Evolutionary conservation across 2,329 filamentous ascomycete species (phyloP).

Genomic region (Aureobasidium subglaciale): DNA sequence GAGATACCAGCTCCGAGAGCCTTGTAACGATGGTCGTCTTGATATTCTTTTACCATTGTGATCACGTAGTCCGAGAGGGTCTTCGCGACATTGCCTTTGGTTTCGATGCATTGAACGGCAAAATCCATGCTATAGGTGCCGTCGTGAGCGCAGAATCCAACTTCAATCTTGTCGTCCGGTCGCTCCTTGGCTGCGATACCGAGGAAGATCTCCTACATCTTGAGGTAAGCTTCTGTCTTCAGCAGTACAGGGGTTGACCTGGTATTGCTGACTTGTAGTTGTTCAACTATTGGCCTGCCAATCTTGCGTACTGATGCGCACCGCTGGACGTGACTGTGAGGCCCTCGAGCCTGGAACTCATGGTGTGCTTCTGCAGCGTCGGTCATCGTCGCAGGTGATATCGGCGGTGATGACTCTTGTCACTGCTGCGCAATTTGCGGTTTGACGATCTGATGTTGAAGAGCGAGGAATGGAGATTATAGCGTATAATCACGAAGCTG

Average conservation of each 20-base stretch:
- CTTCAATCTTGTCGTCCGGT: constrained; percentile 43
- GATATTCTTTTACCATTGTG: constrained; percentile 50
- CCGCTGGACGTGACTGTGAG: neutral
- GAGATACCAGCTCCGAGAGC: constrained; percentile 69
- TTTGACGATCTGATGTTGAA: no score
- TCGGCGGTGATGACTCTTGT: no score
- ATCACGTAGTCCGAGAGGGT: constrained; percentile 49
- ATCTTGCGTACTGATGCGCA: neutral
- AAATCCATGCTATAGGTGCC: constrained; percentile 70
- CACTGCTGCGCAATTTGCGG: no score
- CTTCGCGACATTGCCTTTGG: constrained; percentile 13
- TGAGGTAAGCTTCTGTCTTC: neutral
- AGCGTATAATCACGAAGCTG: no score
- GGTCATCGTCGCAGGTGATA: neutral
- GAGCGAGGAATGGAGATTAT: no score
- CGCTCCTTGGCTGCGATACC: constrained; percentile 52
- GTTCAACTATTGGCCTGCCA: neutral
- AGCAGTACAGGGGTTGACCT: neutral
- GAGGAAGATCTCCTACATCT: constrained; percentile 42
- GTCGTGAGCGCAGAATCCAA: constrained; percentile 66
- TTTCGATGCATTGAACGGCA: constrained; percentile 51
- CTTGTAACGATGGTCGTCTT: constrained; percentile 61
- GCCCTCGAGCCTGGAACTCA: constrained; percentile 1
- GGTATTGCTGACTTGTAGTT: neutral
- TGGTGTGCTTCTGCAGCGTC: neutral